Evolutionary conservation across 73 alveolate species (phyloP).

Genomic region (Durusdinium trenchii): DNA sequence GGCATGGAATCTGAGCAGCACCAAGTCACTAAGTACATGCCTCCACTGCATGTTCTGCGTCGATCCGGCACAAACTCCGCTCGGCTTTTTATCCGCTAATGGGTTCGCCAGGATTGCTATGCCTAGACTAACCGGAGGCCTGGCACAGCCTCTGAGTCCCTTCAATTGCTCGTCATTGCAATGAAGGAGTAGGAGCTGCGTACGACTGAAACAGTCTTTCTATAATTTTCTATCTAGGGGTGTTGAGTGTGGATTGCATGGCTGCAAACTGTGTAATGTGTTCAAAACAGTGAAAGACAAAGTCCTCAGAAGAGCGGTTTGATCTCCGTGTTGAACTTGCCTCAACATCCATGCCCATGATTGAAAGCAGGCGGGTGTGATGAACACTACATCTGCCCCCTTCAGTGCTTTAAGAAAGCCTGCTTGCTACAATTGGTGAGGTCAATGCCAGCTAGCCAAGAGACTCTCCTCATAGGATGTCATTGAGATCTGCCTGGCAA

Average conservation of each 20-base stretch:
- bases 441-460: conserved; percentile 12
- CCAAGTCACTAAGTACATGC: neutral
- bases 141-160: no score
- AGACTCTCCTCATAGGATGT: conserved; percentile 83
- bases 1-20: neutral
- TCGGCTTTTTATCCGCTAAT: conserved; percentile 18
- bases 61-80: neutral
- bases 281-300: no score
- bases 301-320: conserved; percentile 91
- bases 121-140: conserved; percentile 45
- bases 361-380: neutral
- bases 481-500: conserved; percentile 90
- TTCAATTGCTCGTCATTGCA: no score
- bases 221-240: no score
- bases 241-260: no score
- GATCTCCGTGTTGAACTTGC: conserved; percentile 95
- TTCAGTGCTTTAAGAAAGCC: neutral
- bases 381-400: neutral
- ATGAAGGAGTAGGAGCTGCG: no score
- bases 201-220: no score
- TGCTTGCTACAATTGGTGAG: neutral
- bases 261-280: no score
- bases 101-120: conserved; percentile 38
- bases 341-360: neutral
- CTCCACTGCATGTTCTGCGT: neutral